Conservation (phyloP, 495 filamentous ascomycete genomes). For the Trichoderma orchidacearum region DNA sequence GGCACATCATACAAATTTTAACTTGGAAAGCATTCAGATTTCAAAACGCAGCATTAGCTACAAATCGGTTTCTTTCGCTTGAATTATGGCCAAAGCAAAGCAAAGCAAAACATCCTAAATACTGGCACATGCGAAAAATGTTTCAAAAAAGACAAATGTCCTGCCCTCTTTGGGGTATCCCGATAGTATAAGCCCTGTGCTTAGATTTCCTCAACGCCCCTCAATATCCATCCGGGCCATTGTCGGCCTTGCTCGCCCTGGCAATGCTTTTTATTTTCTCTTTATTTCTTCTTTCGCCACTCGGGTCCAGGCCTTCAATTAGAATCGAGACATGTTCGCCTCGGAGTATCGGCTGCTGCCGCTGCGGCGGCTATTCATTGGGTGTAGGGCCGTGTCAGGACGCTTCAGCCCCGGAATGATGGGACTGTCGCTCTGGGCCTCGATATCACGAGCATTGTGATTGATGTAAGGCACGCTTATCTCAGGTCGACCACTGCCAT, state of each 20-base stretch:
- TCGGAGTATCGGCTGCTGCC: conserved; percentile 28
- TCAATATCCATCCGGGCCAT: neutral
- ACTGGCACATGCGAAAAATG: neutral
- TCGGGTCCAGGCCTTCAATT: neutral
- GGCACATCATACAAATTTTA: no score
- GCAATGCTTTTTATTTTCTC: neutral
- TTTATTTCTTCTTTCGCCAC: neutral
- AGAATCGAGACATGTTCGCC: conserved; percentile 26
- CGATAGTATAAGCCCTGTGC: neutral
- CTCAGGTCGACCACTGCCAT: conserved; percentile 16
- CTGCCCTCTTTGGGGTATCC: neutral
- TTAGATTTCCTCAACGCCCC: neutral
- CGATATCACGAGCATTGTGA: conserved; percentile 17
- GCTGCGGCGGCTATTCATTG: conserved; percentile 15
- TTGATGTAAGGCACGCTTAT: conserved; percentile 23
- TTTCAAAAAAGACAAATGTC: neutral
- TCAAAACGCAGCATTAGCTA: no score
- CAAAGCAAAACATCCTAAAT: no score
- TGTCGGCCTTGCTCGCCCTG: neutral
- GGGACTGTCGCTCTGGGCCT: conserved; percentile 30
- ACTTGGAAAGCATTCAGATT: no score
- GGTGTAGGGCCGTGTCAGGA: conserved; percentile 36
- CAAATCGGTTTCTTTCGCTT: neutral
- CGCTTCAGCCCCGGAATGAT: conserved; percentile 34
- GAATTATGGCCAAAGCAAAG: neutral